Conservation (phyloP, 2,329 filamentous ascomycete species). For the Nemania bipapillata region DNA sequence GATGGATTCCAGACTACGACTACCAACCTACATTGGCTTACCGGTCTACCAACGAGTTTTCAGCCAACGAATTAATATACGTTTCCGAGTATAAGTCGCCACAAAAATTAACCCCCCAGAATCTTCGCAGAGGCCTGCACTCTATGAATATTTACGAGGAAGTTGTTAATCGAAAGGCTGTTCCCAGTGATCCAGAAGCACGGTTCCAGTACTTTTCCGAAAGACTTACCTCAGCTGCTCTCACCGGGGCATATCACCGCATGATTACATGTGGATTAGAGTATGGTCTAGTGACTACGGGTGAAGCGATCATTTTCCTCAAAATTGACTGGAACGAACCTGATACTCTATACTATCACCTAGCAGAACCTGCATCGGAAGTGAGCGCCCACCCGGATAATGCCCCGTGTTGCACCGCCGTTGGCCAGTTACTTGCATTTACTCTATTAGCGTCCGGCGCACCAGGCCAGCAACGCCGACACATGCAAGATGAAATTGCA, state of each 20-base stretch:
- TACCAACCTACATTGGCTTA: constrained; percentile 52
- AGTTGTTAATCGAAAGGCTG: constrained; percentile 47
- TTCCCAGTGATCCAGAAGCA: constrained; percentile 26
- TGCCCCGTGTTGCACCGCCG: constrained; percentile 43
- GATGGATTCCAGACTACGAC: too few species aligned
- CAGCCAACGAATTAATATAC: constrained; percentile 46
- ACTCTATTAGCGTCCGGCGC: constrained; percentile 46
- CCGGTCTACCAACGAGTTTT: constrained; percentile 14
- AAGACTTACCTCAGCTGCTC: constrained; percentile 50
- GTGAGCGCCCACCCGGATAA: constrained; percentile 41
- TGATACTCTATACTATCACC: constrained; percentile 49
- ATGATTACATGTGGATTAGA: constrained; percentile 60
- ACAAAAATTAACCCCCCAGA: constrained; percentile 57
- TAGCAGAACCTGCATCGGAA: constrained; percentile 48
- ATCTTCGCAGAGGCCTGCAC: constrained; percentile 57
- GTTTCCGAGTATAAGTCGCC: constrained; percentile 61
- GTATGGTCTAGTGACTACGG: constrained; percentile 57
- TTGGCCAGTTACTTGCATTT: constrained; percentile 50
- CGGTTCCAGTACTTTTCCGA: constrained; percentile 31
- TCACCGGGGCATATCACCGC: constrained; percentile 62
- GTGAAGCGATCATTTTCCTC: constrained; percentile 59
- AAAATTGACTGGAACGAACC: constrained; percentile 49
- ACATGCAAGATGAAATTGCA: constrained; percentile 41
- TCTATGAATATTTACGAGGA: constrained; percentile 57
- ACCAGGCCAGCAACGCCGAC: constrained; percentile 23